Base-by-base conservation (phyloP, 345 rosid species). In the Brassica juncea region DNA sequence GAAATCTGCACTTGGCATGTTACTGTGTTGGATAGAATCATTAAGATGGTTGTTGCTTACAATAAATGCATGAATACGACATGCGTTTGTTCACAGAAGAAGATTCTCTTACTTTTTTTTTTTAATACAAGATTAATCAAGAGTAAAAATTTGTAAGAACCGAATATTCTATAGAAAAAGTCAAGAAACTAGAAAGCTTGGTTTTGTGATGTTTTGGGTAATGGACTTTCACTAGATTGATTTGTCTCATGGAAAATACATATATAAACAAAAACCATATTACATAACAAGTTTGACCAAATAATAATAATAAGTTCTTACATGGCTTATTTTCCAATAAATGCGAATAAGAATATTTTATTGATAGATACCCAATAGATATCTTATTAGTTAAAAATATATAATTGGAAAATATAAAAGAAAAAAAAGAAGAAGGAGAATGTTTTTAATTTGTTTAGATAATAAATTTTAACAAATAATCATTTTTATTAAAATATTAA, bases 11-110 rank as follows among this genome's bases (percentile, higher is more conserved):
- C 44, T 31, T 79, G 80, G 52, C 80, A 80, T 74, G 76, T 75
- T 74, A 76, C 80, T 81, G 70, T 71, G 73, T 80, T 80, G 76
- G 79, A 70, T 80, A 62, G 74, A 80, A 74, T 80, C 79, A 80
- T 74, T 68, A 74, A 61, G 78, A 73, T 73, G 59, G 71, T 74
- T 61, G 78, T 15, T 79, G 77, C 52, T 74, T 60, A 25, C 61
- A 62, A 52, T 80, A 44, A 80, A 74, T 74, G 75, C 66, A 70
- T 70, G 78, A 79, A 60, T 67, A 79, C 65, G 82, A 73, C 78
- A 67, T 73, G 35, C 70, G 4, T 49, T 59, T 23, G 11, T 42
- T 60, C 68, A 42, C 66, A 15, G 21, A n/a, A 16, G 25, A 54
- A 67, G 69, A 31, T 66, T 68, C 69, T 62, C 39, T 42, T 30